These are phyloP conservation scores for Tricladium varicosporioides DNA, from an alignment of 2,329 filamentous ascomycete genomes.

Conservation along the genomic window DNA sequence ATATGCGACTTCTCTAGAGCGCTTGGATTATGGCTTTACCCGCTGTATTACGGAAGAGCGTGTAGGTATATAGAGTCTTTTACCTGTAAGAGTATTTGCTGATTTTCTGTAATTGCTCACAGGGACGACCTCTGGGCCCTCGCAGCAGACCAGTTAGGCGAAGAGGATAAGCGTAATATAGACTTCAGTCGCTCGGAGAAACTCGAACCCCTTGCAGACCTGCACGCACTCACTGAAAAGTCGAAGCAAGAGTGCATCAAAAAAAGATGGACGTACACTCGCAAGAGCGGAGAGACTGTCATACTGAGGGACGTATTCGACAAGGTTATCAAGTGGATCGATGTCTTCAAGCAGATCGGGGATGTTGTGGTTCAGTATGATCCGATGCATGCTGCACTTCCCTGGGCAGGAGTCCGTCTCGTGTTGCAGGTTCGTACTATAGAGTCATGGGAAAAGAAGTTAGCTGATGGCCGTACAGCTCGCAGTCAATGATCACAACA, in stretches of 20 bases:
- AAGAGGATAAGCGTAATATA: too few species aligned
- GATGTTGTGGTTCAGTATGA: slow-evolving; percentile 15
- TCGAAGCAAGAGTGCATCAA: slow-evolving; percentile 3
- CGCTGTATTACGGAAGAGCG: too few species aligned
- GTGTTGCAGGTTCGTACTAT: slow-evolving; percentile 16
- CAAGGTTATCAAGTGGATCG: slow-evolving; percentile 14
- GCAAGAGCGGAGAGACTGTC: slow-evolving; percentile 6
- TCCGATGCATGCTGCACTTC: slow-evolving; percentile 15
- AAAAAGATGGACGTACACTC: slow-evolving; percentile 13
- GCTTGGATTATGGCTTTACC: too few species aligned
- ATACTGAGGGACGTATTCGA: slow-evolving; percentile 13
- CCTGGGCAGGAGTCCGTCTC: slow-evolving; percentile 17
- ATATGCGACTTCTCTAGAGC: too few species aligned
- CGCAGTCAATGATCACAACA: background rate
- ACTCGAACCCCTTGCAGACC: too few species aligned
- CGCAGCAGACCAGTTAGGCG: too few species aligned
- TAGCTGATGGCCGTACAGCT: background rate
- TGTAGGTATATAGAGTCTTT: too few species aligned
- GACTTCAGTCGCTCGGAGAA: too few species aligned
- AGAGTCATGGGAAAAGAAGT: background rate
- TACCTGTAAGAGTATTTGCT: too few species aligned
- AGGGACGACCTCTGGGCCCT: too few species aligned
- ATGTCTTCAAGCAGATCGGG: slow-evolving; percentile 13
- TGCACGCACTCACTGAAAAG: too few species aligned
- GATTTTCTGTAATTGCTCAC: too few species aligned